Evolutionary conservation across 352 stramenopile genomes (phyloP), one percentile per base, ranked within the genome.

Genomic region (Globisporangium solare): DNA sequence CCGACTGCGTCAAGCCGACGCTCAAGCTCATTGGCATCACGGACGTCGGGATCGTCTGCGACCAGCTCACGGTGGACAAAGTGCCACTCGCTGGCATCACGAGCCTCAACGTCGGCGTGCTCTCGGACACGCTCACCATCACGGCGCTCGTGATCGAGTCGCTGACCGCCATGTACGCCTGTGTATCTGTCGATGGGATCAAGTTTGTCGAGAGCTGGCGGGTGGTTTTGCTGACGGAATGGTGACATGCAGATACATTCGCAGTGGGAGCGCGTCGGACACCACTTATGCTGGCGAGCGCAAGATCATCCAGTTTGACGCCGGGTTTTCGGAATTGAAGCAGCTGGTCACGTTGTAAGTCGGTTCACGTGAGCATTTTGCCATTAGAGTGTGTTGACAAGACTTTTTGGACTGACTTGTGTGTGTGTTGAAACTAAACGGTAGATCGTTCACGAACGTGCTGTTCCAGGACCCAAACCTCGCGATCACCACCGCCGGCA

Each of bases 401-500:
- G 37, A 27, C 1, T 3, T 2, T 2, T n/a, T 20, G 17, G 17
- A 24, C 27, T 51, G 5, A 51, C 24, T 12, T 48, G 17, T 43
- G 18, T 41, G n/a, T 39, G 14, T 14, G 21, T 39, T 11, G 39
- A 75, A 35, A 35, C 27, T 6, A 35, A 35, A 35, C 27, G 6
- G 6, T 35, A 35, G 68, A 14, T 43, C 18, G 3, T 71, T 75
- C 35, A 53, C 31, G 24, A 73, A 70, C 47, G 52, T 75, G 45
- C 41, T 66, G 18, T 73, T 75, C 12, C 41, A 51, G 21, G 37
- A 45, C 1, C 6, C 49, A 7, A 58, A 43, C 6, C 51, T 73
- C 20, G 31, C 18, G 15, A 41, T 75, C 41, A 49, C 22, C 5
- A 62, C 31, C 12, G 49, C 68, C 0, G 48, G 51, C n/a, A 52